Percentiles rank a stretch among this genome's conserved stretches.
Conservation (phyloP, 2,329 filamentous ascomycete species). For the Aspergillus aculeatus region DNA sequence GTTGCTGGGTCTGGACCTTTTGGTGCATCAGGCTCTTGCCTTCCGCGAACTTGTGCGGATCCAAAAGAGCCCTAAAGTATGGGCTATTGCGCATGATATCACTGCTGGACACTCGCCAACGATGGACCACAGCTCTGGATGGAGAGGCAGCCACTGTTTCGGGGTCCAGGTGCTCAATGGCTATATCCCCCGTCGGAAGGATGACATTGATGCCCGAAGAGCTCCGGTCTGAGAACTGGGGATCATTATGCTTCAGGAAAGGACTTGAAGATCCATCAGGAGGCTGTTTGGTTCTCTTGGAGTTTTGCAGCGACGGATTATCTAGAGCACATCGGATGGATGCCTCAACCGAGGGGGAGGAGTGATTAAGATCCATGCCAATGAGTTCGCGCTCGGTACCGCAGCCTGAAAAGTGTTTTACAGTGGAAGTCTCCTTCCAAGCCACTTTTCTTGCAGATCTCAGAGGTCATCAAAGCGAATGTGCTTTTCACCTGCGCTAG, state of each 20-base stretch:
- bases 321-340: background rate
- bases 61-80: constrained; percentile 43
- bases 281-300: background rate
- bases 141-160: constrained; percentile 9
- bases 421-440: background rate
- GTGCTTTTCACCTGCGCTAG: background rate
- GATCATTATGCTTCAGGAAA: background rate
- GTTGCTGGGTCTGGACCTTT: constrained; percentile 14
- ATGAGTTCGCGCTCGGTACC: background rate
- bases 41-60: constrained; percentile 44
- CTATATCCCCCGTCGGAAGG: constrained; percentile 33
- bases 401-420: background rate
- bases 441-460: background rate
- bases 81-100: constrained; percentile 34
- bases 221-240: background rate
- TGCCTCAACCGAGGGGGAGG: background rate
- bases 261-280: background rate
- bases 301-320: background rate
- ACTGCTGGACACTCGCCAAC: constrained; percentile 37
- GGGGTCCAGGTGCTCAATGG: constrained; percentile 33
- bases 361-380: background rate
- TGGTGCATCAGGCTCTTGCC: constrained; percentile 35
- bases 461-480: background rate
- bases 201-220: constrained; percentile 18
- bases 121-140: constrained; percentile 11